Conservation (phyloP, 2,329 filamentous ascomycete species). For the Metarhizium brunneum region DNA sequence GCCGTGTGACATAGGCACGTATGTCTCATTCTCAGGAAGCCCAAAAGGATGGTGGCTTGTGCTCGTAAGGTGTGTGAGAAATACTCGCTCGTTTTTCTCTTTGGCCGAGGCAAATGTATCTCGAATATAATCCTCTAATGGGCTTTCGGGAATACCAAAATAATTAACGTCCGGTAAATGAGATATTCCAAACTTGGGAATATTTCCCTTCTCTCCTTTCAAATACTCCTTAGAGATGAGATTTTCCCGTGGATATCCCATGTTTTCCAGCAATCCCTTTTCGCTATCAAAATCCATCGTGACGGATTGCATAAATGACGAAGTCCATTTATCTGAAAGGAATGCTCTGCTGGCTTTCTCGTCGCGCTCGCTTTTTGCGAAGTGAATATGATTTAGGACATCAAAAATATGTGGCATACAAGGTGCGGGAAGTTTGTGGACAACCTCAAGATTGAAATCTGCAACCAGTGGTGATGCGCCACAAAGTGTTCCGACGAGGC, state of each 20-base stretch:
- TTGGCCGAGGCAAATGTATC: constrained; percentile 21
- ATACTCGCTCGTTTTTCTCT: constrained; percentile 21
- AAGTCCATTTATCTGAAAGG: constrained; percentile 19
- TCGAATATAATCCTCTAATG: constrained; percentile 21
- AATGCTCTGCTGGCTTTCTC: constrained; percentile 10
- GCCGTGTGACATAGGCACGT: constrained; percentile 16
- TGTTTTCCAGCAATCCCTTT: constrained; percentile 15
- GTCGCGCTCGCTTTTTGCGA: constrained; percentile 8
- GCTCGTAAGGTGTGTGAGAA: constrained; percentile 25
- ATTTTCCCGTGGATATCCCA: constrained; percentile 19
- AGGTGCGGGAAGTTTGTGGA: constrained; percentile 33
- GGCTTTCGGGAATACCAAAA: constrained; percentile 22
- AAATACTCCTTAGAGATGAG: constrained; percentile 22
- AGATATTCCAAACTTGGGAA: constrained; percentile 18
- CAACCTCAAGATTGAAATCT: constrained; percentile 32
- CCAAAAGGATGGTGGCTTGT: constrained; percentile 25
- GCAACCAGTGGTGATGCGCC: constrained; percentile 31
- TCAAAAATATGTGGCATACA: constrained; percentile 32
- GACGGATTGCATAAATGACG: constrained; percentile 21
- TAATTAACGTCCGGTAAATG: constrained; percentile 23
- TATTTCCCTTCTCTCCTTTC: constrained; percentile 10
- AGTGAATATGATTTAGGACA: constrained; percentile 17
- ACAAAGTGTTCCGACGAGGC: constrained; percentile 30
- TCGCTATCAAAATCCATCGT: constrained; percentile 23
- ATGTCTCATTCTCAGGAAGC: constrained; percentile 18